Conservation (phyloP, 371 early-diverging fungal genomes). For the Smittium culicis region DNA sequence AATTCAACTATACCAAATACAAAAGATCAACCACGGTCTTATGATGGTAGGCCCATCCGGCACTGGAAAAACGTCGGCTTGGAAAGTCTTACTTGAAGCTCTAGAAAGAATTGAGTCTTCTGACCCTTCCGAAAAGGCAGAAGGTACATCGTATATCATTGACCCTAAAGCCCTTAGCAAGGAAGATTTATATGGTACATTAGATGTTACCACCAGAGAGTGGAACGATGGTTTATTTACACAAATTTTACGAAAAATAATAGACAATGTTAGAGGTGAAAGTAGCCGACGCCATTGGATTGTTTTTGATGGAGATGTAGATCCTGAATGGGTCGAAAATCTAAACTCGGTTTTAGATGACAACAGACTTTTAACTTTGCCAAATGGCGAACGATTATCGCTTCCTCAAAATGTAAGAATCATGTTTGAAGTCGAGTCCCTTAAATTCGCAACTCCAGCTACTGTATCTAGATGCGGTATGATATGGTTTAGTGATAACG, state of each 20-base stretch:
- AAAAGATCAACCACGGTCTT: conserved; percentile 93
- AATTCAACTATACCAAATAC: conserved; percentile 91
- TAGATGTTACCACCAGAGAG: conserved; percentile 95
- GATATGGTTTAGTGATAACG: conserved; percentile 95
- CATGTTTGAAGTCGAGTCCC: conserved; percentile 97
- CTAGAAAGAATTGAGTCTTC: conserved; percentile 61
- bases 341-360: conserved; percentile 97
- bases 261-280: conserved; percentile 96
- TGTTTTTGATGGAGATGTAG: conserved; percentile 98
- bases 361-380: conserved; percentile 89
- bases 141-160: conserved; percentile 84
- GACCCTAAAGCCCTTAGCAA: conserved; percentile 97
- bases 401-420: conserved; percentile 92
- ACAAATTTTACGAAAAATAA: conserved; percentile 86
- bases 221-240: conserved; percentile 99
- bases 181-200: conserved; percentile 86
- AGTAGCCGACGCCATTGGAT: conserved; percentile 91
- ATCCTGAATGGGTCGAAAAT: conserved; percentile 99
- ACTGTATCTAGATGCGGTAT: conserved; percentile 98
- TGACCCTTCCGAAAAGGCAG: conserved; percentile 30
- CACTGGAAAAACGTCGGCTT: conserved; percentile 86
- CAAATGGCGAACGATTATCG: conserved; percentile 96
- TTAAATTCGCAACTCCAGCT: conserved; percentile 93
- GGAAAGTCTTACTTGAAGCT: conserved; percentile 79
- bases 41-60: conserved; percentile 99